Evolutionary conservation across 108 stramenopile genomes (phyloP).

Genomic region (Fragilaria crotonensis): DNA sequence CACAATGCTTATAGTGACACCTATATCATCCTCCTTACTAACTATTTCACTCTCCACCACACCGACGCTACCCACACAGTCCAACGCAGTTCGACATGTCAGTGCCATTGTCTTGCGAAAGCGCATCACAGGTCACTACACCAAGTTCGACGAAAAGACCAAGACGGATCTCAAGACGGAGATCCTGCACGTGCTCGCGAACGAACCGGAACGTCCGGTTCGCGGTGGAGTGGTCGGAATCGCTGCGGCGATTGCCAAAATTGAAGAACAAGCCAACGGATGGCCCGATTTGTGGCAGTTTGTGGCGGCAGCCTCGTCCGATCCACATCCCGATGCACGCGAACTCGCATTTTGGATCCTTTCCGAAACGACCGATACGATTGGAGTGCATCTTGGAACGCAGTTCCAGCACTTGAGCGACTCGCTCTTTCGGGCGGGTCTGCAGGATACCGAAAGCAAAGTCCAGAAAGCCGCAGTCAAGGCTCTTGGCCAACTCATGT

Average conservation of each 20-base stretch:
- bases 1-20: no score
- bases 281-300: conserved; percentile 85
- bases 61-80: no score
- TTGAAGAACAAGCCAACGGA: conserved; percentile 39
- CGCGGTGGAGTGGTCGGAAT: conserved; percentile 78
- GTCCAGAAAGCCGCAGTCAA: conserved; percentile 80
- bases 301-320: conserved; percentile 53
- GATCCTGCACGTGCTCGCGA: conserved; percentile 64
- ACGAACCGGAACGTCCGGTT: conserved; percentile 76
- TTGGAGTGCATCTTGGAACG: conserved; percentile 72
- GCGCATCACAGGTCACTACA: conserved; percentile 73
- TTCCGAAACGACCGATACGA: conserved; percentile 89
- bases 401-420: conserved; percentile 60
- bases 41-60: no score
- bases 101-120: conserved; percentile 89
- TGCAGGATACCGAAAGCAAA: conserved; percentile 38
- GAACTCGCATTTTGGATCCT: conserved; percentile 91
- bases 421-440: conserved; percentile 13
- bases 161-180: conserved; percentile 57
- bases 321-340: conserved; percentile 63
- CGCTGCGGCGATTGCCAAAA: conserved; percentile 63
- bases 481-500: conserved; percentile 71
- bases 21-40: no score
- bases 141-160: conserved; percentile 53
- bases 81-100: conserved; percentile 82